Conservation (phyloP, 176 grass and related monocot genomes). For the Musa beccarii region DNA sequence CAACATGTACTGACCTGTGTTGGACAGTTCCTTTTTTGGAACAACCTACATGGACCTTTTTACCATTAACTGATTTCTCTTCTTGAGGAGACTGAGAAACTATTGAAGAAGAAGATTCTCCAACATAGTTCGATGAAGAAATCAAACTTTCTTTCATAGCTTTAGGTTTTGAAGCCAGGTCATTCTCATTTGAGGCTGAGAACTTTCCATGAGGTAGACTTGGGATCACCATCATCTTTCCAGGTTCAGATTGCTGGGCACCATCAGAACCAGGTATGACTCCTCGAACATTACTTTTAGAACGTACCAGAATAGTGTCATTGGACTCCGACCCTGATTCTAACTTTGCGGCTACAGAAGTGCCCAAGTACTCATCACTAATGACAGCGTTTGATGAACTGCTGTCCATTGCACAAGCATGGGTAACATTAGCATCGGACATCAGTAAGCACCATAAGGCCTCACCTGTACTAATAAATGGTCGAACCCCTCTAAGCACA, state of each 20-base stretch:
- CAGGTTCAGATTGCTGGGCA: constrained; percentile 35
- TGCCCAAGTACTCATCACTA: constrained; percentile 16
- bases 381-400: background rate
- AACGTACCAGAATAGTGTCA: constrained; percentile 35
- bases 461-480: constrained; percentile 72
- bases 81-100: constrained; percentile 32
- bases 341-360: background rate
- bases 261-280: constrained; percentile 22
- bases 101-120: constrained; percentile 41
- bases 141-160: constrained; percentile 32
- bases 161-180: constrained; percentile 47
- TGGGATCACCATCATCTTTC: constrained; percentile 21
- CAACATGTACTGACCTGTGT: constrained; percentile 69
- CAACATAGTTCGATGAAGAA: constrained; percentile 39
- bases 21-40: constrained; percentile 68
- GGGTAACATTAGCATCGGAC: constrained; percentile 66
- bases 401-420: constrained; percentile 55
- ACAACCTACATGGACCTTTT: constrained; percentile 28
- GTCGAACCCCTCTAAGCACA: constrained; percentile 55
- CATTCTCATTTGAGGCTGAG: constrained; percentile 38
- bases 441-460: constrained; percentile 89
- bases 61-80: constrained; percentile 50
- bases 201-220: constrained; percentile 36
- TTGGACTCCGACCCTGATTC: constrained; percentile 28
- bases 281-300: constrained; percentile 37